Conservation (phyloP, 208 protist genomes). For the Trichomonas gallinae region DNA sequence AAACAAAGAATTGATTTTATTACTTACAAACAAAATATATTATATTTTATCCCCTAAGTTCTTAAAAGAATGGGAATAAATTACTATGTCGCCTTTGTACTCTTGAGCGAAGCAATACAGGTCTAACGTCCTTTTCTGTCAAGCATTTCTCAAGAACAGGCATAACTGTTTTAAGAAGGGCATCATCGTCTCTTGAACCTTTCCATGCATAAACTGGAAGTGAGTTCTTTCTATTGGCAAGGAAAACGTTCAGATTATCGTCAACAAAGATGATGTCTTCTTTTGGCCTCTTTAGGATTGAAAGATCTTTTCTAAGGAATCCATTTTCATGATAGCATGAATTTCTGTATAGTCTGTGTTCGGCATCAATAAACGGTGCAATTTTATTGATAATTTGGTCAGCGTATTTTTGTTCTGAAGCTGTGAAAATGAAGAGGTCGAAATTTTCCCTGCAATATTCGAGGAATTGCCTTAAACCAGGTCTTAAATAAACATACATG, state of each 20-base stretch:
- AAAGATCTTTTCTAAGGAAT: background rate
- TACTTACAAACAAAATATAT: background rate
- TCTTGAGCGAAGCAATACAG: background rate
- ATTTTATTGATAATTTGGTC: background rate
- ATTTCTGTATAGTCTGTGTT: background rate
- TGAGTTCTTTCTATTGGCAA: background rate
- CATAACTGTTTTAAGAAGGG: background rate
- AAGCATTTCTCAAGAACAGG: background rate
- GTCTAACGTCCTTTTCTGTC: background rate
- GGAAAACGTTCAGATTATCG: background rate
- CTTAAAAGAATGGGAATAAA: background rate
- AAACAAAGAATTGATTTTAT: background rate
- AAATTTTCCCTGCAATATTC: background rate
- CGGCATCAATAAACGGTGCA: background rate
- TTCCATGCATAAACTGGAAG: background rate
- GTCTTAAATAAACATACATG: background rate
- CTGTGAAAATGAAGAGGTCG: background rate
- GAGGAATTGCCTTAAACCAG: background rate
- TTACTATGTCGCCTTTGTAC: background rate
- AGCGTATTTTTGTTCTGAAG: background rate
- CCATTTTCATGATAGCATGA: background rate
- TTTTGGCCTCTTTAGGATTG: background rate
- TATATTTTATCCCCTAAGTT: background rate
- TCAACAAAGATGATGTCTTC: background rate
- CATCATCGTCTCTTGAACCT: background rate